Evolutionary conservation across 2,329 filamentous ascomycete genomes (phyloP).

Genomic region (Cladobotryum protrusum): DNA sequence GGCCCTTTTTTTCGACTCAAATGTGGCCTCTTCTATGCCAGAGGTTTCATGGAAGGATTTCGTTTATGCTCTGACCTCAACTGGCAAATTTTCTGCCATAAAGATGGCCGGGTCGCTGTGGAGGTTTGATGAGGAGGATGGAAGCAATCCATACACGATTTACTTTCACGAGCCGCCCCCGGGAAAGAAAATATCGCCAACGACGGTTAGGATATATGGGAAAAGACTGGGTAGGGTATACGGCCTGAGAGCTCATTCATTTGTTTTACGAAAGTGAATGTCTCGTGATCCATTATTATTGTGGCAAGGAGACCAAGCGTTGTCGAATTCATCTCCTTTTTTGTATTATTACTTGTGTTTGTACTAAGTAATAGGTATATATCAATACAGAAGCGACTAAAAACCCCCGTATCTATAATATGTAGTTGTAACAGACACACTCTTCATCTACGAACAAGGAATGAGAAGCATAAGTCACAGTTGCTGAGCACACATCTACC

Average conservation of each 20-base stretch:
- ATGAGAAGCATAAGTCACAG: too few relatives aligned
- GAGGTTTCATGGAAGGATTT: slow-evolving; percentile 50
- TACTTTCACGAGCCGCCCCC: slow-evolving; percentile 58
- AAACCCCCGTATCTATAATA: too few relatives aligned
- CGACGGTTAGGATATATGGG: slow-evolving; percentile 39
- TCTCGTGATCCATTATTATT: too few relatives aligned
- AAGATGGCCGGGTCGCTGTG: slow-evolving; percentile 57
- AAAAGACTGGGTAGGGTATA: slow-evolving; percentile 43
- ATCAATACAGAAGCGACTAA: too few relatives aligned
- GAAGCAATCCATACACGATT: slow-evolving; percentile 36
- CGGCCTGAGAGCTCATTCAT: slow-evolving; percentile 44
- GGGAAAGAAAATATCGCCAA: slow-evolving; percentile 42
- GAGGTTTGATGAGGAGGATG: slow-evolving; percentile 34
- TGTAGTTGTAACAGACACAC: too few relatives aligned
- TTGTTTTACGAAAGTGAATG: slow-evolving; percentile 21
- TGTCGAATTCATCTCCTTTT: too few relatives aligned
- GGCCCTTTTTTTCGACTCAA: slow-evolving; percentile 36
- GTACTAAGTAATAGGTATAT: too few relatives aligned
- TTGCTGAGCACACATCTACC: too few relatives aligned
- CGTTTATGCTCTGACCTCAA: slow-evolving; percentile 42
- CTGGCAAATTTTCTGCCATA: slow-evolving; percentile 42
- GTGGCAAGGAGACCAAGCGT: too few relatives aligned
- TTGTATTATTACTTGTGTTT: too few relatives aligned
- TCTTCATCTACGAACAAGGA: too few relatives aligned
- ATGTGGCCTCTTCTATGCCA: slow-evolving; percentile 31